Evolutionary conservation across 225 moss, liverwort and hornwort genomes (phyloP).

Genomic region (Polytrichum commune): DNA sequence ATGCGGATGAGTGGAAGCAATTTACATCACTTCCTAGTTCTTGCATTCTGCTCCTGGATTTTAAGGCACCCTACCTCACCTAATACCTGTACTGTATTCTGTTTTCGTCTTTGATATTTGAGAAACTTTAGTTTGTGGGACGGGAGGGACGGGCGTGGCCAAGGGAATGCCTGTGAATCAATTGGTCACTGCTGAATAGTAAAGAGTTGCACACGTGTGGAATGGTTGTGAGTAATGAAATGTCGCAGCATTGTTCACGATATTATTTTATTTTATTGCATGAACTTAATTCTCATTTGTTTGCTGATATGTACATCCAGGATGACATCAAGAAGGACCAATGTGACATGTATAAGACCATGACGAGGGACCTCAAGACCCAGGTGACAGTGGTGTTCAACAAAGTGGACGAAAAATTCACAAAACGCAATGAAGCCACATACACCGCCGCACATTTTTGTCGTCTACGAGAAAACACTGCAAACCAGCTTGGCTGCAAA

Average conservation of each 20-base stretch:
- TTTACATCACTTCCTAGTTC: background rate
- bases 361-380: background rate
- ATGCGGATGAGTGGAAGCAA: background rate
- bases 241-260: background rate
- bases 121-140: too few relatives aligned
- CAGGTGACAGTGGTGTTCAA: background rate
- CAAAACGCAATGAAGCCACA: background rate
- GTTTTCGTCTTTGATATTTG: too few relatives aligned
- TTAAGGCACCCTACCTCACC: background rate
- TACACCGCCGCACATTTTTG: background rate
- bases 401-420: background rate
- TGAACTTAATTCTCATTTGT: background rate
- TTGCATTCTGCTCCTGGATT: background rate
- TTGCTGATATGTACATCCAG: background rate
- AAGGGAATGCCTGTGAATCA: too few relatives aligned
- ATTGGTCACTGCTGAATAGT: too few relatives aligned
- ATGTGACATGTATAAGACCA: background rate
- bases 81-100: background rate
- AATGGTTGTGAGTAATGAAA: background rate
- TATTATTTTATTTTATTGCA: background rate
- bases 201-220: too few relatives aligned
- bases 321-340: slow-evolving; percentile 1
- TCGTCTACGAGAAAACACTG: background rate
- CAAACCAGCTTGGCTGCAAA: background rate
- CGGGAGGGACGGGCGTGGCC: too few relatives aligned